These are phyloP conservation scores for Oryza coarctata DNA, from an alignment of 176 grass and related monocot species.

Conservation along the genomic window DNA sequence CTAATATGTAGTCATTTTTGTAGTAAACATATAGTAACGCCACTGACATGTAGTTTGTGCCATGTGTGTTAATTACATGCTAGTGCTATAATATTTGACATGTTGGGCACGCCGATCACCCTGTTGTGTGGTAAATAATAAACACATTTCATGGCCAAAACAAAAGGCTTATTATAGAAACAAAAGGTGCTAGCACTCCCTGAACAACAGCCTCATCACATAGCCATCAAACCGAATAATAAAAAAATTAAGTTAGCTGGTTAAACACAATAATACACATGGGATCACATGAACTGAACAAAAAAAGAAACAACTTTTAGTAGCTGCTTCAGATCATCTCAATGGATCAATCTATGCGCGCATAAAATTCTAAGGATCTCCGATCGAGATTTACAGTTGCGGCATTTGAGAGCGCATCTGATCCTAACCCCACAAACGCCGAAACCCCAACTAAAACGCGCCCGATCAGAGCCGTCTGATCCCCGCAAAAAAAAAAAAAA, in stretches of 20 bases:
- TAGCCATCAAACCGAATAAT: not conserved
- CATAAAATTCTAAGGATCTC: conserved; percentile 9
- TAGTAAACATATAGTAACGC: not conserved
- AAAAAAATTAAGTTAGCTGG: conserved; percentile 12
- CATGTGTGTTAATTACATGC: not conserved
- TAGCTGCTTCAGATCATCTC: not conserved
- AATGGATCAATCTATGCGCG: conserved; percentile 18
- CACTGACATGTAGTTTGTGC: not conserved
- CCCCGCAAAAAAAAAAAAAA: too few species aligned
- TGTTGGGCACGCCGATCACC: not conserved
- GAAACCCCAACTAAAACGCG: not conserved
- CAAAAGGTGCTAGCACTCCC: not conserved
- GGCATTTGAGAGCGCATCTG: not conserved
- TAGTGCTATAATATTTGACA: conserved; percentile 1
- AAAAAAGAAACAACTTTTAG: not conserved
- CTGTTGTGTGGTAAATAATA: not conserved
- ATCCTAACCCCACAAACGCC: not conserved
- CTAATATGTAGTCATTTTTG: conserved; percentile 2
- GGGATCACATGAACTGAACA: not conserved
- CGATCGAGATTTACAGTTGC: conserved; percentile 23
- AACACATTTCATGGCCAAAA: conserved; percentile 9
- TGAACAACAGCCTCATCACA: conserved; percentile 3
- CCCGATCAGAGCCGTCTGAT: conserved; percentile 1
- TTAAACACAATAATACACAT: conserved; percentile 10
- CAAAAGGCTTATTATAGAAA: not conserved